Conservation (phyloP, 78 protist genomes). For the Dictyostelium intermedium region DNA sequence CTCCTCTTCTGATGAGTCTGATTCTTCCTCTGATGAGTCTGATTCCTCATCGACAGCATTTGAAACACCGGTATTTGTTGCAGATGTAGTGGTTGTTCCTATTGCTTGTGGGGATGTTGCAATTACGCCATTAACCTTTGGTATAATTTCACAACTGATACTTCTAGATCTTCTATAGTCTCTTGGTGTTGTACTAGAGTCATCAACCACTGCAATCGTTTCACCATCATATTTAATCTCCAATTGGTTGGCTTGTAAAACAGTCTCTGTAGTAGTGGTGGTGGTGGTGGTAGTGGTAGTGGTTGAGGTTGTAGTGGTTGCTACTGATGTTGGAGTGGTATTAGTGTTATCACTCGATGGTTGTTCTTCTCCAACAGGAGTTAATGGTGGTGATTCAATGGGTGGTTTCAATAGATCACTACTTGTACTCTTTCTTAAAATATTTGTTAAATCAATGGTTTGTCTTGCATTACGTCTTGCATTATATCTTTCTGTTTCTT, state of each 20-base stretch:
- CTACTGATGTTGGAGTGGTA: neutral
- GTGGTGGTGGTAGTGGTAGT: neutral
- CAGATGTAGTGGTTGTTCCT: neutral
- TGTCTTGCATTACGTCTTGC: conserved; percentile 33
- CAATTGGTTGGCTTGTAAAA: neutral
- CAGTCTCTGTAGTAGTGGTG: neutral
- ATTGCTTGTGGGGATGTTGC: neutral
- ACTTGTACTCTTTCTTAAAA: conserved; percentile 1
- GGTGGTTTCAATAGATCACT: neutral
- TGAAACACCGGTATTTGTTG: neutral
- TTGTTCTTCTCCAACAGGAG: neutral
- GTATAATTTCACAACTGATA: conserved; percentile 20
- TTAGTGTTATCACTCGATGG: neutral
- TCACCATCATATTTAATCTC: conserved; percentile 2
- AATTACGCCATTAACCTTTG: neutral
- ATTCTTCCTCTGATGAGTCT: conserved; percentile 14
- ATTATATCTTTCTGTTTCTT: conserved; percentile 34
- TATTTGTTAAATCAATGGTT: conserved; percentile 46
- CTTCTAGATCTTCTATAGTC: conserved; percentile 40
- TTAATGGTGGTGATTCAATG: neutral
- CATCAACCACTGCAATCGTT: neutral
- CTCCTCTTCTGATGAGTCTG: neutral
- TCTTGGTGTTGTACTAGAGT: neutral
- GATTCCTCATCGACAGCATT: neutral
- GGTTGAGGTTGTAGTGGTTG: conserved; percentile 10